Percentiles rank a stretch among this genome's conserved stretches.
Evolutionary conservation across 2,329 filamentous ascomycete species (phyloP).

Genomic region (Colletotrichum liaoningense): DNA sequence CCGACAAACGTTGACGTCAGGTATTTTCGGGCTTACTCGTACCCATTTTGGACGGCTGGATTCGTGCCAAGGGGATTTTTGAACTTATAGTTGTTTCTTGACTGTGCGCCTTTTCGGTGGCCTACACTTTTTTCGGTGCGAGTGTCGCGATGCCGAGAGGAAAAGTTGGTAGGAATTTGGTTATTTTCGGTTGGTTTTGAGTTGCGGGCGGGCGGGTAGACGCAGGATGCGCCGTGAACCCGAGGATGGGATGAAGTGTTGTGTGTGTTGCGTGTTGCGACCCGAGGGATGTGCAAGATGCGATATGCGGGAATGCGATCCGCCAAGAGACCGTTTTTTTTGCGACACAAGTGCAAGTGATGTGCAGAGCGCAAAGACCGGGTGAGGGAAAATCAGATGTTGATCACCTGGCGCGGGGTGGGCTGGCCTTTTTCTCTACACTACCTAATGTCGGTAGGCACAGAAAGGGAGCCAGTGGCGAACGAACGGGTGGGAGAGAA

Average conservation of each 20-base stretch:
- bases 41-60: conserved; percentile 35
- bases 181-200: not conserved
- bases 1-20: not conserved
- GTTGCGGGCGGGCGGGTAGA: not conserved
- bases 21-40: conserved; percentile 12
- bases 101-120: not conserved
- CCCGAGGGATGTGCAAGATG: not conserved
- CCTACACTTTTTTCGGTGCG: conserved; percentile 13
- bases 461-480: not conserved
- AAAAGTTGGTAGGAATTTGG: too few species aligned
- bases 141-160: not conserved
- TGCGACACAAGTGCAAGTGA: not conserved
- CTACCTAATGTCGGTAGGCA: too few species aligned
- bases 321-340: not conserved
- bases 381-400: not conserved
- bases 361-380: not conserved
- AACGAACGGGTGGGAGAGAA: not conserved
- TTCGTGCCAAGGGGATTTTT: conserved; percentile 18
- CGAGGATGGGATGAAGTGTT: not conserved
- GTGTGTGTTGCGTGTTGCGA: not conserved
- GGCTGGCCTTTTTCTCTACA: not conserved
- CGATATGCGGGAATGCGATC: not conserved
- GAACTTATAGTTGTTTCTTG: conserved; percentile 13
- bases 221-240: not conserved
- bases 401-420: not conserved